Evolutionary conservation across 2,329 filamentous ascomycete genomes (phyloP), one percentile per base, ranked within the genome.

Genomic region (Monilinia laxa): DNA sequence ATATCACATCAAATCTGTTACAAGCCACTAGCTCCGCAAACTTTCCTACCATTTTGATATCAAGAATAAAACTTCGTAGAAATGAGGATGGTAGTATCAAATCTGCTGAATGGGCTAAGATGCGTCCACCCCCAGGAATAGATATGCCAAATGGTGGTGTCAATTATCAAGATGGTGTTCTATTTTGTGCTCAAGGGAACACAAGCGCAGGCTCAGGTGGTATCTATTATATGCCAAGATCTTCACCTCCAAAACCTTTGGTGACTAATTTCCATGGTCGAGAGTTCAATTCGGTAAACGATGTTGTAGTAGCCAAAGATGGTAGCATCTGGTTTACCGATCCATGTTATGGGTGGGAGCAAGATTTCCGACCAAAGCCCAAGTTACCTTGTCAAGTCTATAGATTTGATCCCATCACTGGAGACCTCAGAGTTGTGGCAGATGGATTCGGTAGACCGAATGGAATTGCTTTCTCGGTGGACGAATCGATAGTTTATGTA

Each of bases 241-340:
- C 59, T 2, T 45, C 69, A 5, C 69, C 73, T 23, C 71, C 73
- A 18, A 65, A 62, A 42, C 65, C 42, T 1, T 76, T 89, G 16
- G 67, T 89, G 20, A 85, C 85, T 70, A 86, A 84, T 74, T 89
- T 80, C 73, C 85, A 85, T 60, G 85, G 86, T 23, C 81, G 85
- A 3, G 79, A 25, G 52, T 88, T 88, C 76, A 86, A 82, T 73
- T 87, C 85, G 0, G 76, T 87, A 14, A 88, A 88, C 69, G 86
- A 89, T 68, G 79, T 85, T 0, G 79, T 81, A 1, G 81, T 87
- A 70, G 80, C 85, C 40, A 74, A 75, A 14, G 86, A 82, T 66
- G 80, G 81, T n/a, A 81, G 85, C 35, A 77, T 89, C n/a, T 89
- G 87, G 78, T 88, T 89, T 71, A 89, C 86, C 1, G 86, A 89